phyloP scores from a whole-genome alignment of 768 basidiomycete genomes.

The Dioszegia hungarica region DNA sequence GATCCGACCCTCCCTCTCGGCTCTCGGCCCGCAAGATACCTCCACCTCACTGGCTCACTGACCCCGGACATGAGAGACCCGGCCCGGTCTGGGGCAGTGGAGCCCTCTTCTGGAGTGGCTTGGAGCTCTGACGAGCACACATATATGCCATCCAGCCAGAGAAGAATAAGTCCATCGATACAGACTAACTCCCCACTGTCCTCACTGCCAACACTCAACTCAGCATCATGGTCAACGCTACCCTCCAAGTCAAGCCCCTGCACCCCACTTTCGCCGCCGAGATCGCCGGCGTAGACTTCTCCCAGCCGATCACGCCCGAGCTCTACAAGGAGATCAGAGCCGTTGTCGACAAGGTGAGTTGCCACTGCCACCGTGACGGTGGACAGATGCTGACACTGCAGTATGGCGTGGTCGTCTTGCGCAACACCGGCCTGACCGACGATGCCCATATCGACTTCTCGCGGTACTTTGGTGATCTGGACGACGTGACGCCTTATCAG shows the following conservation, averaged over 20 bases:
- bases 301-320: constrained; percentile 32
- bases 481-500: constrained; percentile 20
- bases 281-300: constrained; percentile 39
- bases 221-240: constrained; percentile 1
- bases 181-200: no score
- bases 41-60: no score
- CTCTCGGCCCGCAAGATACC: no score
- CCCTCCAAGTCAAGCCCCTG: constrained; percentile 22
- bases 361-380: neutral
- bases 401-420: constrained; percentile 40
- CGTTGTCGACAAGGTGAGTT: neutral
- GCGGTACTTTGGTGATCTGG: constrained; percentile 35
- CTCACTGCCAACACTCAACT: no score
- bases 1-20: no score
- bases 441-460: constrained; percentile 35
- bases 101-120: no score
- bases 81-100: no score
- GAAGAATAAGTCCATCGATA: no score
- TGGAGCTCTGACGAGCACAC: no score
- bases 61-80: no score
- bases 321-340: constrained; percentile 16
- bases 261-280: constrained; percentile 41
- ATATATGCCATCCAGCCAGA: no score
- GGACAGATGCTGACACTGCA: constrained; percentile 4
- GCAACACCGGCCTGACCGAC: constrained; percentile 42